A percentile compares a stretch with the other conserved stretches of the same genome.
Evolutionary conservation across 306 rosid genomes (phyloP).

Genomic region (Cicer yamashitae): DNA sequence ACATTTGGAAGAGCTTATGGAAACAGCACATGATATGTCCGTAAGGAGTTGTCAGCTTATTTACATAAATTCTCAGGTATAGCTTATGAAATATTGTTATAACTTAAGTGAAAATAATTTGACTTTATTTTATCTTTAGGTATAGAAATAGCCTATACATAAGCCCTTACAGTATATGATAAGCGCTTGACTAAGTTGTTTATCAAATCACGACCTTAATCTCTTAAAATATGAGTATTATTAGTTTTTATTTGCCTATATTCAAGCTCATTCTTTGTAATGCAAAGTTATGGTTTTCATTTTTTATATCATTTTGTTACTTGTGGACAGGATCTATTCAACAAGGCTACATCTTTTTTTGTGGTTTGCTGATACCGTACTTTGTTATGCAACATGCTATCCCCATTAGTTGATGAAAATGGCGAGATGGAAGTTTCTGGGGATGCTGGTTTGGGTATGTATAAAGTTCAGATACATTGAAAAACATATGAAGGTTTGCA

Average conservation of each 20-base stretch:
- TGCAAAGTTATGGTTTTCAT: conserved; percentile 1
- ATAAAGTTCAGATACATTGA: conserved; percentile 43
- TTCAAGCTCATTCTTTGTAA: neutral
- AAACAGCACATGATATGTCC: no score
- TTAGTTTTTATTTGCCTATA: neutral
- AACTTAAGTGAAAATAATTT: no score
- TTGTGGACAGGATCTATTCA: conserved; percentile 24
- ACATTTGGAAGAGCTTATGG: no score
- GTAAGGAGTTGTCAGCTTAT: no score
- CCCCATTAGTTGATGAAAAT: conserved; percentile 44
- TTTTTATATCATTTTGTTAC: conserved; percentile 12
- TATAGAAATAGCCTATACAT: no score
- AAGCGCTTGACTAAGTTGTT: no score
- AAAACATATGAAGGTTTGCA: conserved; percentile 51
- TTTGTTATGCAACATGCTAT: conserved; percentile 44
- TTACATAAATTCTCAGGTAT: no score
- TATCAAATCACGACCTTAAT: neutral
- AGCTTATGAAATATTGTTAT: no score
- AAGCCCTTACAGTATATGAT: no score
- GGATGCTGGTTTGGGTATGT: conserved; percentile 40
- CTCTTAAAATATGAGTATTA: conserved; percentile 18
- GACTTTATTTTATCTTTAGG: no score
- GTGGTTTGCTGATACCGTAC: conserved; percentile 19
- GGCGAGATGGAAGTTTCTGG: conserved; percentile 25
- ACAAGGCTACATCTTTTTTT: conserved; percentile 11